Evolutionary conservation across 495 filamentous ascomycete genomes (phyloP).

Genomic region (Tuber aestivum): DNA sequence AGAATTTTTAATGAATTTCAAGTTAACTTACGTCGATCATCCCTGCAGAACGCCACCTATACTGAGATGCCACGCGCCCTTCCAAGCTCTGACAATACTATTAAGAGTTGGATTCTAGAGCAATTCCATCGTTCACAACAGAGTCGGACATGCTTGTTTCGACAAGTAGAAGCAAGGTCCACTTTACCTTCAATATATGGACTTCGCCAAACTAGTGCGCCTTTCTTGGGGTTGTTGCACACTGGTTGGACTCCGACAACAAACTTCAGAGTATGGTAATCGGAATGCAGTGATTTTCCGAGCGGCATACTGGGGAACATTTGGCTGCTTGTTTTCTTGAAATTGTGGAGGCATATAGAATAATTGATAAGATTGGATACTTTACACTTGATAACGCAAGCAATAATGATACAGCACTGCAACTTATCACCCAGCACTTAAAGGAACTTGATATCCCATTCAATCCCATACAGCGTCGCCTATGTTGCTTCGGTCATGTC

Average conservation of each 20-base stretch:
- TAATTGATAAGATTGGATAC: conserved; percentile 21
- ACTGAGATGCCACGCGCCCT: too few relatives aligned
- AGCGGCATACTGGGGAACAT: conserved; percentile 19
- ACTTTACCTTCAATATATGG: not conserved
- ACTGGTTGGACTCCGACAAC: not conserved
- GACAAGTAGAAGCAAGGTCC: too few relatives aligned
- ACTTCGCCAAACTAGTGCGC: not conserved
- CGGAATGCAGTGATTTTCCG: not conserved
- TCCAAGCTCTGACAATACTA: too few relatives aligned
- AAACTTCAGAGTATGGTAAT: not conserved
- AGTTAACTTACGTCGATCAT: too few relatives aligned
- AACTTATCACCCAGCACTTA: not conserved
- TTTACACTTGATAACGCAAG: conserved; percentile 29
- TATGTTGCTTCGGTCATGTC: conserved; percentile 29
- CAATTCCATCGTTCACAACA: too few relatives aligned
- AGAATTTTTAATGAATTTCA: too few relatives aligned
- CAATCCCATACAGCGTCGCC: conserved; percentile 13
- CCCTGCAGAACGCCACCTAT: too few relatives aligned
- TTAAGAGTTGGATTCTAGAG: too few relatives aligned
- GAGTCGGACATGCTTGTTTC: too few relatives aligned
- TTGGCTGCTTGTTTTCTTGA: conserved; percentile 8
- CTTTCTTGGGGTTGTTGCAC: conserved; percentile 6
- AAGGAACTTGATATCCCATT: conserved; percentile 8
- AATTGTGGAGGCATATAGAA: conserved; percentile 20
- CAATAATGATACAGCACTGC: conserved; percentile 29